Percentiles rank a stretch among this genome's conserved stretches.
phyloP scores from a whole-genome alignment of 352 stramenopile species.

The Phytophthora hybrid region DNA sequence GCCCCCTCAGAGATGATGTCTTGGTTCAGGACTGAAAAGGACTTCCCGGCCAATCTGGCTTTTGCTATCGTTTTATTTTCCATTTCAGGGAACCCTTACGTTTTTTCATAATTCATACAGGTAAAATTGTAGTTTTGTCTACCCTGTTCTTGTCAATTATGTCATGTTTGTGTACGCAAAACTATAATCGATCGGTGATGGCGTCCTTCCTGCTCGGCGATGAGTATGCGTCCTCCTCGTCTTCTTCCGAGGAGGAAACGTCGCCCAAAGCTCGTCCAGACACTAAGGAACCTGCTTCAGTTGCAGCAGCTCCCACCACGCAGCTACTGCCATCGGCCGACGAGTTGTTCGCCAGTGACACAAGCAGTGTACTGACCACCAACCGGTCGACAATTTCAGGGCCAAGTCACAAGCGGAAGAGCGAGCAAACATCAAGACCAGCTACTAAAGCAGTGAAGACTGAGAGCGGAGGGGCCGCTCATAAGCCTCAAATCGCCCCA shows the following conservation, averaged over 20 bases:
- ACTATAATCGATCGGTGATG: slow-evolving; percentile 12
- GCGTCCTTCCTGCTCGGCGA: slow-evolving; percentile 66
- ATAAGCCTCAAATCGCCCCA: slow-evolving; percentile 28
- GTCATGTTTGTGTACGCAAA: neutral
- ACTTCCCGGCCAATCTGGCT: slow-evolving; percentile 9
- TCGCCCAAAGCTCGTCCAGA: neutral
- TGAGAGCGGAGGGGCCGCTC: slow-evolving; percentile 13
- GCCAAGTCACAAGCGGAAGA: slow-evolving; percentile 40
- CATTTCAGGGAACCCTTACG: neutral
- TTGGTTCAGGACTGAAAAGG: slow-evolving; percentile 13
- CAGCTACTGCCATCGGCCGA: slow-evolving; percentile 51
- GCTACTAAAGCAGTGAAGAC: slow-evolving; percentile 35
- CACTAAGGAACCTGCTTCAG: neutral
- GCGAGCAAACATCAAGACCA: slow-evolving; percentile 17
- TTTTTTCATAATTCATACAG: neutral
- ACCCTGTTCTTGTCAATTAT: neutral
- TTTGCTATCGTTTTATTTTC: too few species aligned
- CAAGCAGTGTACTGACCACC: slow-evolving; percentile 32
- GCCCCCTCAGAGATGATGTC: neutral
- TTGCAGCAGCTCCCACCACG: neutral
- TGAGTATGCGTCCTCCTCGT: slow-evolving; percentile 64
- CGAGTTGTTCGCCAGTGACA: slow-evolving; percentile 56
- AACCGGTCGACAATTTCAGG: slow-evolving; percentile 13
- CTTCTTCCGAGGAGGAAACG: slow-evolving; percentile 40
- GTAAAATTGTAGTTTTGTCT: neutral